These are phyloP conservation scores for Marsdenia floribunda DNA, from an alignment of 257 asterid species.

Conservation along the genomic window DNA sequence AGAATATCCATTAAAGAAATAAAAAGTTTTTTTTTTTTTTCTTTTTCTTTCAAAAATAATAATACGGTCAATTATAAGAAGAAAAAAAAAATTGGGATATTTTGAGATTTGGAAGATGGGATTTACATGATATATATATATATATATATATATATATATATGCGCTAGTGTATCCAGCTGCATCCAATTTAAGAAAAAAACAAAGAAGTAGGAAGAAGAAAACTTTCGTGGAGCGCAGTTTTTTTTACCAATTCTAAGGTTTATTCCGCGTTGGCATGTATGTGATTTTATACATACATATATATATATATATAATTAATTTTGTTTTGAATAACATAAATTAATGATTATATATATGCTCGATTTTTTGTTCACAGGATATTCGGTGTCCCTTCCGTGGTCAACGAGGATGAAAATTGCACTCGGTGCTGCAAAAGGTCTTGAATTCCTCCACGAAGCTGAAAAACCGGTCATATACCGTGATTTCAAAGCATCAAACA, in stretches of 20 bases:
- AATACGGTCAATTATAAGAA: neutral
- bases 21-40: neutral
- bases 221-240: neutral
- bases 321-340: too few species aligned
- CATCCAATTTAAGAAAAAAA: neutral
- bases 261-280: constrained; percentile 14
- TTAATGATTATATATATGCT: too few species aligned
- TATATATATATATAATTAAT: too few species aligned
- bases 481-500: constrained; percentile 85
- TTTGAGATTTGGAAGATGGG: neutral
- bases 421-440: constrained; percentile 86
- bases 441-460: constrained; percentile 89
- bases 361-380: constrained; percentile 36
- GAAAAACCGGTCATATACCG: constrained; percentile 81
- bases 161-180: neutral
- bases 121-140: neutral
- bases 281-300: neutral
- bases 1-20: neutral
- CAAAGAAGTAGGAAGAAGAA: neutral
- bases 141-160: too few species aligned
- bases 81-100: too few species aligned
- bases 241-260: constrained; percentile 4
- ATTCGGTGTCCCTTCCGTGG: constrained; percentile 86
- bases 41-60: too few species aligned
- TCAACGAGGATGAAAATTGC: constrained; percentile 83